These are phyloP conservation scores for Vigna nakashimae DNA, from an alignment of 306 rosid species.

Conservation along the genomic window DNA sequence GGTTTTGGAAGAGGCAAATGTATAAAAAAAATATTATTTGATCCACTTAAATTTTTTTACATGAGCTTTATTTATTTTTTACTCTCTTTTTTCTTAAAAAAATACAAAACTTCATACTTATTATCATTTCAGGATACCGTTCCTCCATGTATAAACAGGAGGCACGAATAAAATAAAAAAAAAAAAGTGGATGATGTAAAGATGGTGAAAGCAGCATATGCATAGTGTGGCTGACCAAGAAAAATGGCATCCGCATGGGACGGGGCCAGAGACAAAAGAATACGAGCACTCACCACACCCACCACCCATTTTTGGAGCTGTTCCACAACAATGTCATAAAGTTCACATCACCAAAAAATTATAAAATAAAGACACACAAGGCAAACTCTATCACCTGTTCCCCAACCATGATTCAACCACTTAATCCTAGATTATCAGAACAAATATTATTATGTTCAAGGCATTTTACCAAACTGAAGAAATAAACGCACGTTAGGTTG, in stretches of 20 bases:
- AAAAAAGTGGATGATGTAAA: background rate
- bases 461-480: background rate
- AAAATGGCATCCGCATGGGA: background rate
- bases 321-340: background rate
- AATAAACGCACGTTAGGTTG: background rate
- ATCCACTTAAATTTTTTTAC: too few relatives aligned
- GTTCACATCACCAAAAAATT: too few relatives aligned
- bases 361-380: too few relatives aligned
- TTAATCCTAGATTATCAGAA: too few relatives aligned
- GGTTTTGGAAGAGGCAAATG: background rate
- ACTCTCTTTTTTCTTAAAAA: too few relatives aligned
- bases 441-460: background rate
- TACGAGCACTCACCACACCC: background rate
- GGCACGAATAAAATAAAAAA: background rate
- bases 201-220: background rate
- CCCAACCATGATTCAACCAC: too few relatives aligned
- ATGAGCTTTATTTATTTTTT: too few relatives aligned
- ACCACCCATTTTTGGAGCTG: too few relatives aligned
- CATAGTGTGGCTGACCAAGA: background rate
- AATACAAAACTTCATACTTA: too few relatives aligned
- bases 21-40: background rate
- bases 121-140: too few relatives aligned
- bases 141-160: background rate
- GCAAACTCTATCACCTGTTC: too few relatives aligned
- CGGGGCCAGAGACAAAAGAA: background rate